Evolutionary conservation across 768 basidiomycete genomes (phyloP).

Genomic region (Leccinum obscurum): DNA sequence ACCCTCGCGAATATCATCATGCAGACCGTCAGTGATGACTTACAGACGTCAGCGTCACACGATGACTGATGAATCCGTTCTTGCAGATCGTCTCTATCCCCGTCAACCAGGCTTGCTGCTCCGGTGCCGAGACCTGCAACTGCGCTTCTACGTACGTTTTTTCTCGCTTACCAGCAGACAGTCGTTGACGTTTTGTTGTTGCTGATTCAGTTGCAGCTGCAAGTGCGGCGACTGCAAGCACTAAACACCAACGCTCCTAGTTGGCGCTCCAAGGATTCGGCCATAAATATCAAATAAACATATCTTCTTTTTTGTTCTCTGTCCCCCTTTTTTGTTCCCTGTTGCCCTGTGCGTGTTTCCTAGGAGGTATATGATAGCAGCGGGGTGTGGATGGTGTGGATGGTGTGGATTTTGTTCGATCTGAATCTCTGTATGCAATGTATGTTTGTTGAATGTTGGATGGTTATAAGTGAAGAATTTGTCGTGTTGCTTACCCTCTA

Average conservation of each 20-base stretch:
- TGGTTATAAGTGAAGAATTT: background rate
- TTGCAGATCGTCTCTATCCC: slow-evolving; percentile 10
- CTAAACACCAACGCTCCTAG: slow-evolving; percentile 1
- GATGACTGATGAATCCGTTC: background rate
- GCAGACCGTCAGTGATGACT: slow-evolving; percentile 19
- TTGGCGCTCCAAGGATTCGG: background rate
- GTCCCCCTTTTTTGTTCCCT: background rate
- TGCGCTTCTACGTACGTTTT: slow-evolving; percentile 15
- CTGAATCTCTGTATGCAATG: too few species aligned
- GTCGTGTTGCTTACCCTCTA: too few species aligned
- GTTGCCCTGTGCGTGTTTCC: too few species aligned
- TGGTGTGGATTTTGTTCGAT: too few species aligned
- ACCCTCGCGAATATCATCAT: slow-evolving; percentile 8
- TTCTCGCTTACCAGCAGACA: background rate
- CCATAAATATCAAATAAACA: background rate
- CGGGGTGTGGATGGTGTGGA: too few species aligned
- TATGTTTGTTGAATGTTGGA: background rate
- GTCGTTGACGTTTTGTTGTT: background rate
- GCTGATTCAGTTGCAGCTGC: slow-evolving; percentile 17
- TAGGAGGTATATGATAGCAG: too few species aligned
- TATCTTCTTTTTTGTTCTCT: background rate
- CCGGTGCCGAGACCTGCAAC: slow-evolving; percentile 5
- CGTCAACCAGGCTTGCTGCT: slow-evolving; percentile 25
- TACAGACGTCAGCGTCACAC: background rate
- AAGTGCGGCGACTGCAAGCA: slow-evolving; percentile 24